Percentiles rank a stretch among this genome's conserved stretches.
These are phyloP conservation scores for Drechslerella stenobrocha DNA, from an alignment of 2,329 filamentous ascomycete species.

Conservation along the genomic window DNA sequence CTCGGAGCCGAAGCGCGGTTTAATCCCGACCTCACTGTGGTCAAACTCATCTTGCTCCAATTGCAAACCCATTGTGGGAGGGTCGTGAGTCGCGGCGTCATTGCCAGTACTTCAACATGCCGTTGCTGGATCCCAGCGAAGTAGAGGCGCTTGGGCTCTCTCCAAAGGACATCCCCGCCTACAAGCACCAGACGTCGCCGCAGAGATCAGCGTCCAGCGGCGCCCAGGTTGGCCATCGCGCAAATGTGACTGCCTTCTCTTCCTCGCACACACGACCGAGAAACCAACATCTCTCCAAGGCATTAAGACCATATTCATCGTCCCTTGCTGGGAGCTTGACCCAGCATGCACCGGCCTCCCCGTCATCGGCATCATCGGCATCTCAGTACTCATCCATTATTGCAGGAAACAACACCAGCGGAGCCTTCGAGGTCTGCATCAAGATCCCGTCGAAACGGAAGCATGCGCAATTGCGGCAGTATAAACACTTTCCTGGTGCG, in stretches of 20 bases:
- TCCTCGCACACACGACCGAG: not conserved
- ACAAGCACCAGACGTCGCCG: conserved; percentile 4
- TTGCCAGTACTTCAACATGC: conserved; percentile 29
- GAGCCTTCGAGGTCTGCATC: conserved; percentile 36
- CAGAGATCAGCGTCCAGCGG: not conserved
- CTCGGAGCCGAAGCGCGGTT: too few relatives aligned
- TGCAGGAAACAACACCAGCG: not conserved
- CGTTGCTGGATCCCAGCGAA: conserved; percentile 41
- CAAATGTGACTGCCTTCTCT: not conserved
- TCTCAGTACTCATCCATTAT: conserved; percentile 14
- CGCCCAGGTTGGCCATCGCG: conserved; percentile 3
- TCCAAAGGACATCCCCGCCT: conserved; percentile 29
- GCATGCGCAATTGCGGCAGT: conserved; percentile 17
- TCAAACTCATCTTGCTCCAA: too few relatives aligned
- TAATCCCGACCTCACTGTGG: too few relatives aligned
- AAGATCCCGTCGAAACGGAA: conserved; percentile 37
- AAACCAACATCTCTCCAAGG: too few relatives aligned
- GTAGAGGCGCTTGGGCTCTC: conserved; percentile 34
- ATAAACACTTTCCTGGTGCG: conserved; percentile 28
- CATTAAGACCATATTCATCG: too few relatives aligned
- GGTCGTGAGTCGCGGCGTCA: too few relatives aligned
- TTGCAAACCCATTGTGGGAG: too few relatives aligned
- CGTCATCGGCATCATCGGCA: conserved; percentile 17
- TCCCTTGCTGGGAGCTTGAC: not conserved
- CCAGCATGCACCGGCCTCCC: conserved; percentile 19